Evolutionary conservation across 441 rosid genomes (phyloP).

Genomic region (Euphorbia celastroides): DNA sequence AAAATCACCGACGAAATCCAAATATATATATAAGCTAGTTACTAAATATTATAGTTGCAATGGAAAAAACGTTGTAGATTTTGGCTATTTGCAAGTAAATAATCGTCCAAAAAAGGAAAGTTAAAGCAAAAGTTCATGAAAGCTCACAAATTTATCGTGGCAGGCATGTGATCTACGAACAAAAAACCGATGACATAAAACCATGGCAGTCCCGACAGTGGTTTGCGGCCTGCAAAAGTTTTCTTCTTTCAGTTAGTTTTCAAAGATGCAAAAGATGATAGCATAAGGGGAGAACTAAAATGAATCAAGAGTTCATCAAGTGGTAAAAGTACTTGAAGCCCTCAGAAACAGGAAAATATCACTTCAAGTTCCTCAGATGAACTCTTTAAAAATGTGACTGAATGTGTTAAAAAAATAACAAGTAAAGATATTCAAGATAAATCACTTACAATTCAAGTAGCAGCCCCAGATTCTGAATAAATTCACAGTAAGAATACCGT

Average conservation of each 20-base stretch:
- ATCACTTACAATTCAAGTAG: conserved; percentile 63
- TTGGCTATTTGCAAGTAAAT: neutral
- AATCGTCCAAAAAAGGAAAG: conserved; percentile 5
- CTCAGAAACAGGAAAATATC: neutral
- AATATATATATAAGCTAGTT: neutral
- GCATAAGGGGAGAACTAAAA: neutral
- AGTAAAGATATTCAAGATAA: conserved; percentile 5
- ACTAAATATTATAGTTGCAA: neutral
- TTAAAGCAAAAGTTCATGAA: conserved; percentile 2
- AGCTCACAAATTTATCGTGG: conserved; percentile 79
- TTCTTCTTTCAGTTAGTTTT: conserved; percentile 2
- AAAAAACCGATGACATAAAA: conserved; percentile 73
- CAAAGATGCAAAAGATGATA: neutral
- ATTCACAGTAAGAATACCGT: conserved; percentile 71
- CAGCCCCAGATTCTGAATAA: conserved; percentile 61
- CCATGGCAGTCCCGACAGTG: conserved; percentile 74
- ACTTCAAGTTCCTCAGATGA: neutral
- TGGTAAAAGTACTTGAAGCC: neutral
- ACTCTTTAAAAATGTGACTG: neutral
- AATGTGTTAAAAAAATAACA: neutral
- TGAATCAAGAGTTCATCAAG: neutral
- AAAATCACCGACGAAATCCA: neutral
- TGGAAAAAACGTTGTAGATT: neutral
- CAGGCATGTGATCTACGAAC: conserved; percentile 75
- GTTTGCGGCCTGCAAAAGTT: conserved; percentile 61